Conservation (phyloP, 192 early-diverging fungal genomes). For the Jimgerdemannia flammicorona region DNA sequence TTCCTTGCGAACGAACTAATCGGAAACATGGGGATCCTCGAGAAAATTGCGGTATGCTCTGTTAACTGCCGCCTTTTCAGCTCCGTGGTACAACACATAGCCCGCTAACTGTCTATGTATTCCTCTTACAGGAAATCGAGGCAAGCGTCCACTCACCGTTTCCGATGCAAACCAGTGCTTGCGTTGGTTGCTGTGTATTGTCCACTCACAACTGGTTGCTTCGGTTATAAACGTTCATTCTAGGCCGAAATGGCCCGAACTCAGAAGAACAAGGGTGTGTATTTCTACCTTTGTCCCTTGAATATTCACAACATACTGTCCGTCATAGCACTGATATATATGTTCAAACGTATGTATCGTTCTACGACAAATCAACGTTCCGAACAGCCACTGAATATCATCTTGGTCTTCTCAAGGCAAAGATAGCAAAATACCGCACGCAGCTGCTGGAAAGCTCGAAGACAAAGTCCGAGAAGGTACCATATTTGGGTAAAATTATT, state of each 20-base stretch:
- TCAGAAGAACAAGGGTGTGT: slow-evolving; percentile 95
- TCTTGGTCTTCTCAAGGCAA: slow-evolving; percentile 96
- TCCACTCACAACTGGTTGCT: not conserved
- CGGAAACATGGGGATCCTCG: slow-evolving; percentile 73
- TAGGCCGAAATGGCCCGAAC: slow-evolving; percentile 88
- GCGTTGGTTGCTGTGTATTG: not conserved
- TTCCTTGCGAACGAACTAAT: not conserved
- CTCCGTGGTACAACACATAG: not conserved
- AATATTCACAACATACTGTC: not conserved
- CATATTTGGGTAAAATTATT: slow-evolving; percentile 32
- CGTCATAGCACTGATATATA: not conserved
- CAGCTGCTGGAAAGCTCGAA: slow-evolving; percentile 74
- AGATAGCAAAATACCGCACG: slow-evolving; percentile 79
- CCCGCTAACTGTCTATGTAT: not conserved
- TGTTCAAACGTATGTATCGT: not conserved
- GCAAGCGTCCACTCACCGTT: not conserved
- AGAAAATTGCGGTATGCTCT: slow-evolving; percentile 68
- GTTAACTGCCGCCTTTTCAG: not conserved
- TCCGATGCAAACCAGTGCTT: not conserved
- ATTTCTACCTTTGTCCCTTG: not conserved
- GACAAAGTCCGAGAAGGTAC: slow-evolving; percentile 46
- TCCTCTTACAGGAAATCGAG: not conserved
- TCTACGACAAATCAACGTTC: not conserved
- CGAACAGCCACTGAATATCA: slow-evolving; percentile 90
- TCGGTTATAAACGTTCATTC: slow-evolving; percentile 43